phyloP scores from a whole-genome alignment of 2,329 filamentous ascomycete genomes.

The Fusarium dlaminii region DNA sequence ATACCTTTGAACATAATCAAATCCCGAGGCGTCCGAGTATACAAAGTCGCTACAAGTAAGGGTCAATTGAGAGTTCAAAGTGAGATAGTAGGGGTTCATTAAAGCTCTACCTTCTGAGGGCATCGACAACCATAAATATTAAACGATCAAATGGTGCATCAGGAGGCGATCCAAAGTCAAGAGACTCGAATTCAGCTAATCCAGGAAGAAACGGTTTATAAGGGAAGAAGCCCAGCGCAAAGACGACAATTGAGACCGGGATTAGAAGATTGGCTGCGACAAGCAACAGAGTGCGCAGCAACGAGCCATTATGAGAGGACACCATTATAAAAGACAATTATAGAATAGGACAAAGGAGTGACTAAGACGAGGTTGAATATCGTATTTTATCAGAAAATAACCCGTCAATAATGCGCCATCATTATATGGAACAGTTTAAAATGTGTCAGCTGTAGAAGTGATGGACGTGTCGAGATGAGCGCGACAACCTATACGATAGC shows the following conservation, averaged over 20 bases:
- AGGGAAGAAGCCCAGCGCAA: conserved; percentile 94
- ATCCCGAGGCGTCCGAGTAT: conserved; percentile 81
- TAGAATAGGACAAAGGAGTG: conserved; percentile 7
- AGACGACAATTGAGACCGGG: conserved; percentile 76
- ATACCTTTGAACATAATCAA: conserved; percentile 88
- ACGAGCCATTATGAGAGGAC: conserved; percentile 38
- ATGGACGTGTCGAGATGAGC: conserved; percentile 43
- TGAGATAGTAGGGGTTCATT: background rate
- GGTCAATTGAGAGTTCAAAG: conserved; percentile 34
- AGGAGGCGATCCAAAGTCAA: conserved; percentile 65
- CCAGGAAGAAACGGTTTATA: conserved; percentile 95
- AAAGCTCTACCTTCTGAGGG: conserved; percentile 76
- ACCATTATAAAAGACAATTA: conserved; percentile 36
- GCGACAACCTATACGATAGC: conserved; percentile 26
- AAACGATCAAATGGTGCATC: conserved; percentile 84
- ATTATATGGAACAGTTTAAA: background rate
- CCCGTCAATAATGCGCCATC: conserved; percentile 31
- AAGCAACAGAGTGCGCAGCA: conserved; percentile 57
- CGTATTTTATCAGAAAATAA: background rate
- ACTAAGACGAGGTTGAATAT: conserved; percentile 13
- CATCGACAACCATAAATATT: conserved; percentile 98
- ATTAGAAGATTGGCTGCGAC: conserved; percentile 79
- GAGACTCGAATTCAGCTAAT: conserved; percentile 73
- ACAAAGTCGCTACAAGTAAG: conserved; percentile 83
- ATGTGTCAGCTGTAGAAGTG: conserved; percentile 20